Evolutionary conservation across 768 basidiomycete genomes (phyloP).

Genomic region (Lentinus brumalis): DNA sequence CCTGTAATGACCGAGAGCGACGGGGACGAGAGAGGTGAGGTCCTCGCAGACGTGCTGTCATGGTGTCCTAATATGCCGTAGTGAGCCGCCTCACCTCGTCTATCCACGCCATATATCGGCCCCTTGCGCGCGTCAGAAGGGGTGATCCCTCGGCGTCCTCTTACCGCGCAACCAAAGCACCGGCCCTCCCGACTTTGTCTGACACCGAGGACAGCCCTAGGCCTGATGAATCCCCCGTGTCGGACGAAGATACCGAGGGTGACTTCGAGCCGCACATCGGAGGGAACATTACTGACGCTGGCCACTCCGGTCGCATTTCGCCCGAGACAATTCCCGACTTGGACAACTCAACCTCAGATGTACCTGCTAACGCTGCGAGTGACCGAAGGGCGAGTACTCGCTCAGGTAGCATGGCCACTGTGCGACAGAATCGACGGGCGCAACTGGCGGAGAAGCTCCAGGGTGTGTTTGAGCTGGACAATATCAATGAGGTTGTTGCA

Average conservation of each 20-base stretch:
- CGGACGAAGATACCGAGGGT: conserved; percentile 57
- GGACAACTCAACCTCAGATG: conserved; percentile 8
- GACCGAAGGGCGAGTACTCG: conserved; percentile 11
- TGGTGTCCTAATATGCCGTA: conserved; percentile 17
- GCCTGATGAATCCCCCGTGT: conserved; percentile 35
- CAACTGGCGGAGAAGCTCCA: conserved; percentile 85
- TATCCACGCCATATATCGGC: conserved; percentile 85
- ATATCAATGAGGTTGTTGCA: conserved; percentile 82
- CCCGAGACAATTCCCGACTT: conserved; percentile 22
- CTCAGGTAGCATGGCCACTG: conserved; percentile 68
- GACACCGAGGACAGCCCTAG: conserved; percentile 39
- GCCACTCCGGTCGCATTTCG: conserved; percentile 9
- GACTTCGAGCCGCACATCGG: conserved; percentile 57
- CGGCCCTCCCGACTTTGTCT: conserved; percentile 24
- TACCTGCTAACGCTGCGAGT: conserved; percentile 8
- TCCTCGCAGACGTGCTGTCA: not conserved
- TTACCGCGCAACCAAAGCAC: conserved; percentile 21
- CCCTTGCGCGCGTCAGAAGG: conserved; percentile 67
- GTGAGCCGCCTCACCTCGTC: conserved; percentile 70
- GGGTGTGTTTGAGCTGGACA: conserved; percentile 83
- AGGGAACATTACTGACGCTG: not conserved
- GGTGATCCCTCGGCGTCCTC: conserved; percentile 28
- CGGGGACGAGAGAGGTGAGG: conserved; percentile 48
- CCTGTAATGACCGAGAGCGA: conserved; percentile 62
- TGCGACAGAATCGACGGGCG: conserved; percentile 65